phyloP scores from a whole-genome alignment of 257 asterid genomes.

The Paraleonurus japonicus region DNA sequence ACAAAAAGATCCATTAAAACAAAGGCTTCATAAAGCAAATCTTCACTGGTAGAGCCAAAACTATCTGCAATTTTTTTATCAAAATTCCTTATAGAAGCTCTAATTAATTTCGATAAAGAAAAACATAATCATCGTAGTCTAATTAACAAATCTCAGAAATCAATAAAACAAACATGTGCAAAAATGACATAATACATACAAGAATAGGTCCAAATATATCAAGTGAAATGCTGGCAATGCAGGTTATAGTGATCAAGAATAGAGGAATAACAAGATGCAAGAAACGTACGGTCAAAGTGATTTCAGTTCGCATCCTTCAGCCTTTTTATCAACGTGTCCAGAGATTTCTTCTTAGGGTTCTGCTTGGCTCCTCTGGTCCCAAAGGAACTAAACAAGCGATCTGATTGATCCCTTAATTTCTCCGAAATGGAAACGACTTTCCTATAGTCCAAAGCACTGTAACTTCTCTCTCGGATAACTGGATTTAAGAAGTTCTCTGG shows the following conservation, averaged over 20 bases:
- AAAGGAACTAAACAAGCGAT: constrained; percentile 76
- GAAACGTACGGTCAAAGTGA: constrained; percentile 32
- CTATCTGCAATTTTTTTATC: constrained; percentile 1
- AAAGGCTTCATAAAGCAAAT: constrained; percentile 9
- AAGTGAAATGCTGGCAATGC: constrained; percentile 28
- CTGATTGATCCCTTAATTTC: constrained; percentile 88
- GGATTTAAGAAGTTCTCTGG: constrained; percentile 94
- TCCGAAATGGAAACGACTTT: constrained; percentile 84
- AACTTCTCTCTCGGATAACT: constrained; percentile 89
- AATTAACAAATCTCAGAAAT: constrained; percentile 13
- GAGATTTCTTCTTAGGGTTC: constrained; percentile 94
- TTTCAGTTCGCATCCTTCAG: constrained; percentile 79
- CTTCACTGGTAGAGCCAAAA: background rate
- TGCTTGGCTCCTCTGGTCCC: constrained; percentile 89
- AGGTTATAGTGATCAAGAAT: constrained; percentile 38
- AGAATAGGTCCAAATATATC: constrained; percentile 32
- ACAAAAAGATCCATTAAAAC: background rate
- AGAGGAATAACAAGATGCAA: constrained; percentile 14
- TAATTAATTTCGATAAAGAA: background rate
- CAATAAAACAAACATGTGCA: constrained; percentile 35
- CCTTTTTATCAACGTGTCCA: constrained; percentile 81
- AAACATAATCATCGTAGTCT: constrained; percentile 1
- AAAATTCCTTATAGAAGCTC: constrained; percentile 16
- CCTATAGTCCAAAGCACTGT: constrained; percentile 69
- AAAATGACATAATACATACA: constrained; percentile 26